phyloP scores from a whole-genome alignment of 345 rosid genomes.

The Adansonia digitata region DNA sequence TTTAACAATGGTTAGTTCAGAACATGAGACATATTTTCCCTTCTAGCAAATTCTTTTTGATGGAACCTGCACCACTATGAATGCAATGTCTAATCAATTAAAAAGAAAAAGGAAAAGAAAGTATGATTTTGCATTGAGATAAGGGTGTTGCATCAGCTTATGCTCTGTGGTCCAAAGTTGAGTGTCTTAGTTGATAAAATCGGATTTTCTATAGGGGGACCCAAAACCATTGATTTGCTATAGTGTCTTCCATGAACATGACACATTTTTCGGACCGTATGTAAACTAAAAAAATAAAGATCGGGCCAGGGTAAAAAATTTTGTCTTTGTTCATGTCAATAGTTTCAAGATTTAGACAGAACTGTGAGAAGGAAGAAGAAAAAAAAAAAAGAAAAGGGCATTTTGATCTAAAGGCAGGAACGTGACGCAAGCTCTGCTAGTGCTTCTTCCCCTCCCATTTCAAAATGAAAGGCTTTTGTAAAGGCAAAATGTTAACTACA shows the following conservation, averaged over 20 bases:
- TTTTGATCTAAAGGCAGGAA: not conserved
- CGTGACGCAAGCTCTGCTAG: slow-evolving; percentile 4
- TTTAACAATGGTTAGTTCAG: not conserved
- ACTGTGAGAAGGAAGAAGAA: not conserved
- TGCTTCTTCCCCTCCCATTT: no score
- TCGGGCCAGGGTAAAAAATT: not conserved
- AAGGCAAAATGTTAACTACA: no score
- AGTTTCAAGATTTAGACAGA: not conserved
- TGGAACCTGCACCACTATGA: slow-evolving; percentile 7
- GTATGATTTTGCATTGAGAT: not conserved
- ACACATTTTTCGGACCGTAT: not conserved
- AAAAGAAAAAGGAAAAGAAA: not conserved
- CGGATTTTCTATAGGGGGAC: not conserved
- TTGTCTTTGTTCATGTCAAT: not conserved
- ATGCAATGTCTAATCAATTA: not conserved
- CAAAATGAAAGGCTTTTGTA: no score
- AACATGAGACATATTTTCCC: not conserved
- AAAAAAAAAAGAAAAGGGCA: not conserved
- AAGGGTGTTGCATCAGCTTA: slow-evolving; percentile 13
- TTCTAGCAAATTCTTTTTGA: not conserved
- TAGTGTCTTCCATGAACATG: not conserved
- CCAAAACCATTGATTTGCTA: not conserved
- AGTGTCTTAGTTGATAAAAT: not conserved
- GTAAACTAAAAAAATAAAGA: not conserved
- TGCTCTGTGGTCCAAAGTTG: not conserved